Percentiles rank a stretch among this genome's conserved stretches.
Evolutionary conservation across 2,329 filamentous ascomycete genomes (phyloP).

Genomic region (Epichloe typhina): DNA sequence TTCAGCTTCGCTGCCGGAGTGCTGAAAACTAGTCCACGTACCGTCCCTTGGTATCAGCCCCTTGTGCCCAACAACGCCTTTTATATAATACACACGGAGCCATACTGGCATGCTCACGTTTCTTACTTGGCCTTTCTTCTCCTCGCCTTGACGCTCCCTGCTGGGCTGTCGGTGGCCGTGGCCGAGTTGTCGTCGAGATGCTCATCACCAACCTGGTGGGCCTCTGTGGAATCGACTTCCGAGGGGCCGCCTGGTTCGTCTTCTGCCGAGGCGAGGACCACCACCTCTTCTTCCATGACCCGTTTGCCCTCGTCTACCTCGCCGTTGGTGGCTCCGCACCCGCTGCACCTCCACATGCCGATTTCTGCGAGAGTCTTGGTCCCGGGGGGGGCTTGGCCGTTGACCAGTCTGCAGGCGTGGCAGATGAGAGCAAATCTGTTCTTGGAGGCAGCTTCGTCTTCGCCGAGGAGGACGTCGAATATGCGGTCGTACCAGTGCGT

Average conservation of each 20-base stretch:
- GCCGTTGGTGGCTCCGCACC: slow-evolving; percentile 73
- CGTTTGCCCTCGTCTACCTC: slow-evolving; percentile 63
- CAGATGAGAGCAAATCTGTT: slow-evolving; percentile 88
- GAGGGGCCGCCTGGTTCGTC: slow-evolving; percentile 7
- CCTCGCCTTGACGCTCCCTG: slow-evolving; percentile 3
- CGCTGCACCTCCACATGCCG: slow-evolving; percentile 77
- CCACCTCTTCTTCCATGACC: slow-evolving; percentile 56
- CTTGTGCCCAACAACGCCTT: too few relatives aligned
- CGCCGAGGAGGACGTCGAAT: slow-evolving; percentile 80
- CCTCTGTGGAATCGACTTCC: slow-evolving; percentile 6
- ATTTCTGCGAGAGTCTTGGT: slow-evolving; percentile 64
- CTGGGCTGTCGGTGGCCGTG: background rate
- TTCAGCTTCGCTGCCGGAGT: too few relatives aligned
- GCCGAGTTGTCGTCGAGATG: background rate
- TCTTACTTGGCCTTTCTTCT: background rate
- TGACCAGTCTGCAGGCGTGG: slow-evolving; percentile 68
- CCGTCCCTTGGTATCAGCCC: too few relatives aligned
- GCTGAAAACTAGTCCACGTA: too few relatives aligned
- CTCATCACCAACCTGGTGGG: background rate
- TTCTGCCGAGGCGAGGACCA: slow-evolving; percentile 35
- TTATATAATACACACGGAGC: background rate
- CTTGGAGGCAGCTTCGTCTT: slow-evolving; percentile 85
- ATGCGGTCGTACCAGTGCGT: slow-evolving; percentile 89
- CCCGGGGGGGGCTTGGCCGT: slow-evolving; percentile 93
- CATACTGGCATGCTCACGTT: background rate